These are phyloP conservation scores for Petasospora fabianii DNA, from an alignment of 1,139 yeast species.

Conservation along the genomic window DNA sequence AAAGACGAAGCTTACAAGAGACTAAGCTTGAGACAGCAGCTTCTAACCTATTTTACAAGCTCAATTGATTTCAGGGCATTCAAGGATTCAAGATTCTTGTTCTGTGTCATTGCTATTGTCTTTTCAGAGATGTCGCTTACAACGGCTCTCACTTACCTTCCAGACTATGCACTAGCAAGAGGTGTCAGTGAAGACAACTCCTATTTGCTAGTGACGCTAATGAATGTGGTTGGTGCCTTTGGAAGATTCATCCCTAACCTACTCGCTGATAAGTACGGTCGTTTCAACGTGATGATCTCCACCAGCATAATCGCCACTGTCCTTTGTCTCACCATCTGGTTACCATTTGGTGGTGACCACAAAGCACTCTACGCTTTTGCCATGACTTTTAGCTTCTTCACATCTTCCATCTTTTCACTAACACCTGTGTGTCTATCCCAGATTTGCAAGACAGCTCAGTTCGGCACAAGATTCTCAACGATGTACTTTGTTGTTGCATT, in stretches of 20 bases:
- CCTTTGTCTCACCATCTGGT: constrained; percentile 44
- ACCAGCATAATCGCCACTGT: constrained; percentile 42
- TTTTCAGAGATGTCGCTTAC: constrained; percentile 56
- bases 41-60: constrained; percentile 24
- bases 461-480: constrained; percentile 47
- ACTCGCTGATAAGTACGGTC: constrained; percentile 52
- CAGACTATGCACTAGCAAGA: constrained; percentile 50
- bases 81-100: constrained; percentile 37
- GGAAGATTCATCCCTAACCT: constrained; percentile 58
- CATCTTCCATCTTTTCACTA: constrained; percentile 42
- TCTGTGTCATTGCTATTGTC: constrained; percentile 40
- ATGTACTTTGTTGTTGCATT: constrained; percentile 42
- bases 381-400: constrained; percentile 48
- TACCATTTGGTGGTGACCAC: constrained; percentile 47
- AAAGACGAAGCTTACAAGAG: constrained; percentile 23
- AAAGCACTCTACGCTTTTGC: constrained; percentile 36
- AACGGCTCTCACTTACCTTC: constrained; percentile 48
- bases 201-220: constrained; percentile 49
- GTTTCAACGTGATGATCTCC: constrained; percentile 49
- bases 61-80: constrained; percentile 33
- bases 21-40: constrained; percentile 13
- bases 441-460: constrained; percentile 41
- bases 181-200: constrained; percentile 53
- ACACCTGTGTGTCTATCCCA: constrained; percentile 47
- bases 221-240: constrained; percentile 55